phyloP scores from a whole-genome alignment of 306 rosid genomes.

The Vicia villosa region DNA sequence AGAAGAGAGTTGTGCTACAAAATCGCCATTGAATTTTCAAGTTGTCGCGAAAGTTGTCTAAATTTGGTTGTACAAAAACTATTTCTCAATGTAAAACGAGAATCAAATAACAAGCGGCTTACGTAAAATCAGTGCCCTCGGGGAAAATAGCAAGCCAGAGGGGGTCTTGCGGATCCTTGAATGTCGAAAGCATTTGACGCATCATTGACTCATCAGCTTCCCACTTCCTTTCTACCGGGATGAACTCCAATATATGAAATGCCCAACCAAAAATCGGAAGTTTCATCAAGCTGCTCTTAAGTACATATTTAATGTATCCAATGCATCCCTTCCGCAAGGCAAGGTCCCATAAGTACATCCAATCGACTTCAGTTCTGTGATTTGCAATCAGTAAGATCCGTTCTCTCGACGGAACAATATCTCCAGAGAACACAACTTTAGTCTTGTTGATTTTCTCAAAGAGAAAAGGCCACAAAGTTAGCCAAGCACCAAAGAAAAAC shows the following conservation, averaged over 20 bases:
- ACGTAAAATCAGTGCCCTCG: conserved; percentile 89
- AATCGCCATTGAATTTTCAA: background rate
- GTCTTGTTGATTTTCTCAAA: conserved; percentile 81
- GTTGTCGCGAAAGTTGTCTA: background rate
- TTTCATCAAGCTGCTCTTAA: conserved; percentile 77
- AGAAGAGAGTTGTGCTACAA: conserved; percentile 11
- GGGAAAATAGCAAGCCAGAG: conserved; percentile 94
- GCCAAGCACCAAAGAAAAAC: conserved; percentile 74
- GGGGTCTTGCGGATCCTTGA: conserved; percentile 65
- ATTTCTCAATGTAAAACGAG: conserved; percentile 21
- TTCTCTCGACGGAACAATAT: conserved; percentile 56
- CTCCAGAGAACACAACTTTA: conserved; percentile 72
- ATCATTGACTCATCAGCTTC: conserved; percentile 61
- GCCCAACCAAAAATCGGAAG: conserved; percentile 86
- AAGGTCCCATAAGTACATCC: conserved; percentile 93
- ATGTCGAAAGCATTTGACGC: conserved; percentile 70
- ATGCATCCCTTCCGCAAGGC: conserved; percentile 72
- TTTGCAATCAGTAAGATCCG: conserved; percentile 68
- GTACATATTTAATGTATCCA: conserved; percentile 72
- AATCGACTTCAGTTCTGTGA: conserved; percentile 86
- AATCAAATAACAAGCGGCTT: conserved; percentile 41
- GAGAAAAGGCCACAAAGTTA: conserved; percentile 88
- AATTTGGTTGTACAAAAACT: background rate
- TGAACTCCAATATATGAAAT: conserved; percentile 79
- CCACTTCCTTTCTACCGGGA: conserved; percentile 83